Percentiles rank a stretch among this genome's conserved stretches.
These are phyloP conservation scores for Cafeteria roenbergensis DNA, from an alignment of 108 stramenopile genomes.

Conservation along the genomic window DNA sequence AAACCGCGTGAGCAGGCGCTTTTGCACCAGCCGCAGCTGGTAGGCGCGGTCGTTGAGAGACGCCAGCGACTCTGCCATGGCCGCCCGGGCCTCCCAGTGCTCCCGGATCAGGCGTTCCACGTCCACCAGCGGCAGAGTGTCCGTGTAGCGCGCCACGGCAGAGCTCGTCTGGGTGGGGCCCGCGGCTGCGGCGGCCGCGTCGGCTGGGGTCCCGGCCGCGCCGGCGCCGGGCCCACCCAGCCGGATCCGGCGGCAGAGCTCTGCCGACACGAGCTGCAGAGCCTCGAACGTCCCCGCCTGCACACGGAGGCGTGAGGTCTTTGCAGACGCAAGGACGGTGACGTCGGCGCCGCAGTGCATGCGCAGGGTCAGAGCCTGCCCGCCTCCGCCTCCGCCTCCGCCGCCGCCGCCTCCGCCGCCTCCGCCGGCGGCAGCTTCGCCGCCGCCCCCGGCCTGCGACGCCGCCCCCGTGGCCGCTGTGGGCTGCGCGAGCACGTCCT, in stretches of 20 bases:
- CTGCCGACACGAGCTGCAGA: slow-evolving; percentile 18
- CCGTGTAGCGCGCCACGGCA: slow-evolving; percentile 19
- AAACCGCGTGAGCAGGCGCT: slow-evolving; percentile 41
- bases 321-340: slow-evolving; percentile 37
- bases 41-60: slow-evolving; percentile 29
- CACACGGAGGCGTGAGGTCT: slow-evolving; percentile 33
- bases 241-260: slow-evolving; percentile 20
- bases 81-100: slow-evolving; percentile 18
- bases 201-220: not conserved
- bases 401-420: too few relatives aligned
- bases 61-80: not conserved
- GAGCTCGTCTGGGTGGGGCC: not conserved
- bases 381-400: not conserved
- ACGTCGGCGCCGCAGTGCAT: slow-evolving; percentile 24
- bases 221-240: not conserved
- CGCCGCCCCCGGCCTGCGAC: too few relatives aligned
- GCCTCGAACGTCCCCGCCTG: slow-evolving; percentile 27
- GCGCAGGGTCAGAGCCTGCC: slow-evolving; percentile 16
- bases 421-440: too few relatives aligned
- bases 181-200: not conserved
- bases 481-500: slow-evolving; percentile 28
- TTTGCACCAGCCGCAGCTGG: slow-evolving; percentile 41
- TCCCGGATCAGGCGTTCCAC: slow-evolving; percentile 26
- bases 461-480: too few relatives aligned
- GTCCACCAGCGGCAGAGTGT: slow-evolving; percentile 30